These are phyloP conservation scores for Cryptococcus neoformans DNA, from an alignment of 1,284 basidiomycete species.

Conservation along the genomic window DNA sequence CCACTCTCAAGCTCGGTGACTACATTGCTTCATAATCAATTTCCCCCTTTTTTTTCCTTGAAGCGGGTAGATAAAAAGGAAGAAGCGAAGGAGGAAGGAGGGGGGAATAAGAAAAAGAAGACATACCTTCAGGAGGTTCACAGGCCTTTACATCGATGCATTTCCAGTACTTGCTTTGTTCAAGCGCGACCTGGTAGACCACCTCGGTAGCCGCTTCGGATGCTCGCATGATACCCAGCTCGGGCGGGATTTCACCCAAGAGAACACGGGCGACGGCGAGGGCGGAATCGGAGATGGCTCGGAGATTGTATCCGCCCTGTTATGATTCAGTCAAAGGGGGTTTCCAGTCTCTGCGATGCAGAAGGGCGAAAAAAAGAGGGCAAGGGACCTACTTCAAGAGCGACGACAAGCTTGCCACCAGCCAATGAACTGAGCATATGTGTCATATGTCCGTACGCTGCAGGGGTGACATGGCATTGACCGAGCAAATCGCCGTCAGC, in stretches of 20 bases:
- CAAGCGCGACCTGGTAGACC: constrained; percentile 76
- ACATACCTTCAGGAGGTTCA: constrained; percentile 60
- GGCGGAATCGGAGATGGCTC: constrained; percentile 82
- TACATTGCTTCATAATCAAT: not conserved
- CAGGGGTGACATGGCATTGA: constrained; percentile 82
- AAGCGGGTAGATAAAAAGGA: not conserved
- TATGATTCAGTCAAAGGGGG: not conserved
- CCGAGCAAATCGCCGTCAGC: constrained; percentile 90
- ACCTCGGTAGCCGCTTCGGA: constrained; percentile 78
- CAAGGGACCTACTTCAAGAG: constrained; percentile 70
- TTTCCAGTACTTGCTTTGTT: constrained; percentile 91
- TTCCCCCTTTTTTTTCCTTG: not conserved
- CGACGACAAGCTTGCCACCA: constrained; percentile 83
- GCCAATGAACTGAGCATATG: constrained; percentile 91
- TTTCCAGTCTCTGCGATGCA: not conserved
- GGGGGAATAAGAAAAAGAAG: not conserved
- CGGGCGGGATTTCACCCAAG: constrained; percentile 78
- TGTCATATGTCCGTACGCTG: constrained; percentile 99
- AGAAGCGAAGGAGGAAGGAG: not conserved
- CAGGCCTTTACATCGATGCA: constrained; percentile 71
- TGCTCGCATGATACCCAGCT: constrained; percentile 63
- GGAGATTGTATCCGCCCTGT: constrained; percentile 93
- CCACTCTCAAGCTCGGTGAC: constrained; percentile 11
- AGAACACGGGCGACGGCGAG: constrained; percentile 80
- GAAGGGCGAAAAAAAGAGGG: not conserved